phyloP scores from a whole-genome alignment of 495 filamentous ascomycete genomes.

The Neurospora sp. region DNA sequence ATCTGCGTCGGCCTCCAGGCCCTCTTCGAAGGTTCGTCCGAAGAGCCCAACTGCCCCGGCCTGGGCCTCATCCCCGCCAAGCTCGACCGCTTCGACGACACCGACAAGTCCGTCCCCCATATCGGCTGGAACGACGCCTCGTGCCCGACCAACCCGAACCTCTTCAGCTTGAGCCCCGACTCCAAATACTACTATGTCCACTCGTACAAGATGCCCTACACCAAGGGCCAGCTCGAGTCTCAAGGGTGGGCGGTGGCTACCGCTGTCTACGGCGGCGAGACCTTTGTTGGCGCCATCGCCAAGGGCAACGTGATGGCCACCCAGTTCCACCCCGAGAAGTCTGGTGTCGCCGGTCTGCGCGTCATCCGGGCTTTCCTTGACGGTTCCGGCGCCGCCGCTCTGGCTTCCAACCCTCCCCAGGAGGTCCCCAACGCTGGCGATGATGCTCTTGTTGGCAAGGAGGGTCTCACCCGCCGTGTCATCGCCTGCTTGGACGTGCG shows the following conservation, averaged over 20 bases:
- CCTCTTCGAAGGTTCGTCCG: constrained; percentile 74
- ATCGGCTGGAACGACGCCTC: constrained; percentile 94
- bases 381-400: constrained; percentile 42
- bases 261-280: constrained; percentile 76
- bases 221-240: constrained; percentile 55
- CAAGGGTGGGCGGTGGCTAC: constrained; percentile 85
- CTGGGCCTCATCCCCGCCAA: constrained; percentile 61
- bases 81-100: constrained; percentile 67
- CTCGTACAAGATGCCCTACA: constrained; percentile 78
- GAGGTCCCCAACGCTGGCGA: background rate
- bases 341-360: constrained; percentile 74
- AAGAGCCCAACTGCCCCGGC: constrained; percentile 59
- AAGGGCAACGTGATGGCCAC: constrained; percentile 79
- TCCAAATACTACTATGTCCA: constrained; percentile 99
- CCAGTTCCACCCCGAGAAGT: constrained; percentile 98
- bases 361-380: constrained; percentile 78
- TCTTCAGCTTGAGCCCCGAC: constrained; percentile 65
- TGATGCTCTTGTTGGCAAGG: constrained; percentile 13
- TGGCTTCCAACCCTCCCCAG: constrained; percentile 15
- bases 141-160: constrained; percentile 33
- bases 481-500: constrained; percentile 96
- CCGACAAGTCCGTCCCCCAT: constrained; percentile 81
- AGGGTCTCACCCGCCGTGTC: constrained; percentile 74
- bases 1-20: constrained; percentile 95
- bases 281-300: constrained; percentile 84